A percentile compares a stretch with the other conserved stretches of the same genome.
Conservation (phyloP, 2,329 filamentous ascomycete species). For the Aspergillus latus region DNA sequence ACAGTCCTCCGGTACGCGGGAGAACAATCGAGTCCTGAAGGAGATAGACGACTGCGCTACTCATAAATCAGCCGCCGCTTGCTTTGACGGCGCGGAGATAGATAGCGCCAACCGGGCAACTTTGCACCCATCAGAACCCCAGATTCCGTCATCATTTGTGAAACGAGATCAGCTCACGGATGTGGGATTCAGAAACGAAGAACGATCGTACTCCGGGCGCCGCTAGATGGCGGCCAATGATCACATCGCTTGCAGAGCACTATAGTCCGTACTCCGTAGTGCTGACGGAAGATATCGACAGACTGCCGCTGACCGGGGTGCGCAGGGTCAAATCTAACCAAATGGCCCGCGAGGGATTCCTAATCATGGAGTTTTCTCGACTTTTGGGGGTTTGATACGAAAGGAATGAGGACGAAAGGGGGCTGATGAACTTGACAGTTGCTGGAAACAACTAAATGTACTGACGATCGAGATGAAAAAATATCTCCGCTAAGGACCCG, state of each 20-base stretch:
- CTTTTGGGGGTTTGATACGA: too few species aligned
- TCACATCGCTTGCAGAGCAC: neutral
- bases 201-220: neutral
- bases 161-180: neutral
- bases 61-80: neutral
- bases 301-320: neutral
- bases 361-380: too few species aligned
- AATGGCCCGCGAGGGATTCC: neutral
- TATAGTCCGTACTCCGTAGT: neutral
- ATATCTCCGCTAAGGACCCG: conserved; percentile 1
- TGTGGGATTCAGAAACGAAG: neutral
- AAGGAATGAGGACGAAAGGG: too few species aligned
- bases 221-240: neutral
- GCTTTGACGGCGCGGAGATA: neutral
- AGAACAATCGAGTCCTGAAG: neutral
- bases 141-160: neutral
- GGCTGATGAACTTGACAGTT: neutral
- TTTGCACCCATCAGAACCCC: neutral
- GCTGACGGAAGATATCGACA: conserved; percentile 8
- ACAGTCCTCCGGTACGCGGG: neutral
- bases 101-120: neutral
- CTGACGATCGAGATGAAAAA: too few species aligned
- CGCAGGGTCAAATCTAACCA: neutral
- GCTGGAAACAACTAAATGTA: neutral
- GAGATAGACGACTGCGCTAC: neutral